A percentile compares a stretch with the other conserved stretches of the same genome.
phyloP scores from a whole-genome alignment of 208 protist genomes.

The Crithidia sp. region DNA sequence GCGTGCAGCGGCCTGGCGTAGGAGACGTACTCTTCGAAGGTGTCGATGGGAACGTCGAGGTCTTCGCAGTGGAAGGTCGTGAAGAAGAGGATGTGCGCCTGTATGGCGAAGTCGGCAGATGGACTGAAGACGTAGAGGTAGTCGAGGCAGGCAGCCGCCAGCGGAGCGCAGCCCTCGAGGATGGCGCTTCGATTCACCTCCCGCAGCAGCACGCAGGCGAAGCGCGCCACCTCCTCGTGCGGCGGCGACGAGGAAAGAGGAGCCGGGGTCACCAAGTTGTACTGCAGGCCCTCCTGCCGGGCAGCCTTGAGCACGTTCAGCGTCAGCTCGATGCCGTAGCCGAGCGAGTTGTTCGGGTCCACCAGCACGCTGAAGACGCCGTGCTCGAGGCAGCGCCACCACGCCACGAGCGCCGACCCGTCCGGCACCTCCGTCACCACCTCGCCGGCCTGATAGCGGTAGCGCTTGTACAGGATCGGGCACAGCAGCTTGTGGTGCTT shows the following conservation, averaged over 20 bases:
- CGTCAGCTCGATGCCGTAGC: conserved; percentile 73
- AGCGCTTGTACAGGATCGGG: conserved; percentile 59
- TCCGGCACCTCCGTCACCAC: conserved; percentile 72
- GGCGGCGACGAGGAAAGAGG: conserved; percentile 38
- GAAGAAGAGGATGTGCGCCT: conserved; percentile 85
- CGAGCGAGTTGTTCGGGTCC: conserved; percentile 71
- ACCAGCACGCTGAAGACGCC: conserved; percentile 75
- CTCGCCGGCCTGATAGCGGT: conserved; percentile 64
- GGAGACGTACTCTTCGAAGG: conserved; percentile 86
- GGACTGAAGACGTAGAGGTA: conserved; percentile 84
- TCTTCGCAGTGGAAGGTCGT: conserved; percentile 82
- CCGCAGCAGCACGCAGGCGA: conserved; percentile 75
- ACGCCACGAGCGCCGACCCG: conserved; percentile 70
- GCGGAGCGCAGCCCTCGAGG: conserved; percentile 72
- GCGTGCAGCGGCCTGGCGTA: conserved; percentile 80
- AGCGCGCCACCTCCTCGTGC: conserved; percentile 71
- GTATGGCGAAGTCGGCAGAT: conserved; percentile 66
- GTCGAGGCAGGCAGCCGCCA: conserved; percentile 84
- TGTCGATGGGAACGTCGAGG: conserved; percentile 78
- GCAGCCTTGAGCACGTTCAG: conserved; percentile 70
- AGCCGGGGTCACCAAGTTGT: conserved; percentile 59
- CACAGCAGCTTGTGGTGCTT: conserved; percentile 76
- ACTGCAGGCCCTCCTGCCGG: conserved; percentile 73
- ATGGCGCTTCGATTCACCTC: conserved; percentile 84
- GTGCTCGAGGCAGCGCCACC: conserved; percentile 81